phyloP scores from a whole-genome alignment of 306 rosid species.

The Erythrophleum fordii region DNA sequence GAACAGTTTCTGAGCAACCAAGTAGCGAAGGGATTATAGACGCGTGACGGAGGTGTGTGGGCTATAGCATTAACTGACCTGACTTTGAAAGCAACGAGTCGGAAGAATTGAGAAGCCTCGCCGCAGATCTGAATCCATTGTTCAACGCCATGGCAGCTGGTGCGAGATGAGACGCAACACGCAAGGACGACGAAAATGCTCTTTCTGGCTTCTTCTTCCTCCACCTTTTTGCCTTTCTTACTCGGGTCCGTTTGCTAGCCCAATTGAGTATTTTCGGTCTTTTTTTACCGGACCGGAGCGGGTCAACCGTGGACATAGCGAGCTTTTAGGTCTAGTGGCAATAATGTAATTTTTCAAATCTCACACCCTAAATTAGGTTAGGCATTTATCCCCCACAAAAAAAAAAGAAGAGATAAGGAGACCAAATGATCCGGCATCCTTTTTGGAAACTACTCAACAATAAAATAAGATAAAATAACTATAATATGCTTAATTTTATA shows the following conservation, averaged over 20 bases:
- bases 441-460: too few relatives aligned
- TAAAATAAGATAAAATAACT: too few relatives aligned
- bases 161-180: neutral
- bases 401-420: too few relatives aligned
- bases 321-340: too few relatives aligned
- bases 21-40: neutral
- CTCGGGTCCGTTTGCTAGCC: neutral
- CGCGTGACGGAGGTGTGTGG: neutral
- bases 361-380: too few relatives aligned
- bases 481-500: too few relatives aligned
- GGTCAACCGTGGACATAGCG: too few relatives aligned
- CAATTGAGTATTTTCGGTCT: neutral
- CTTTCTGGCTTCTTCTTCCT: neutral
- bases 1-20: neutral
- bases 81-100: constrained; percentile 6
- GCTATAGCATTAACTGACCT: constrained; percentile 7
- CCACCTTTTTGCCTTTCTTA: neutral
- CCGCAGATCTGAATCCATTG: constrained; percentile 29
- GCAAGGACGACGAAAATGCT: neutral
- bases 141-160: constrained; percentile 13
- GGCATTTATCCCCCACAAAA: too few relatives aligned
- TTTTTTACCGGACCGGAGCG: neutral
- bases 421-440: too few relatives aligned
- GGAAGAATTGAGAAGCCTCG: constrained; percentile 8
- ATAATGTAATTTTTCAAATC: too few relatives aligned